Base-by-base conservation (phyloP, 768 basidiomycete genomes). In the Kockovaella imperatae region DNA sequence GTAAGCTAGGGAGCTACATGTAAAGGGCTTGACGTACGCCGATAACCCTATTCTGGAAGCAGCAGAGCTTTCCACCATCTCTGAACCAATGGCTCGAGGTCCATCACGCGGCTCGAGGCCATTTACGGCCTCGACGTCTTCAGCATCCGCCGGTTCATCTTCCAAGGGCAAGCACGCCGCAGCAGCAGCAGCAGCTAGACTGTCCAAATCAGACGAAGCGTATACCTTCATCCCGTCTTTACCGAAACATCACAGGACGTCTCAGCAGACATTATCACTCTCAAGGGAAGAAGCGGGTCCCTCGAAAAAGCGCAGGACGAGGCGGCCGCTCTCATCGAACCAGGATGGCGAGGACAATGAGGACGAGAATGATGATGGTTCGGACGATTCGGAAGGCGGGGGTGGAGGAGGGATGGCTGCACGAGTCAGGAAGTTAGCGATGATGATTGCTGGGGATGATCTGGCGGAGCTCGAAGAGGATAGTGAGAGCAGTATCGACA, bases 321-420 rank as follows among this genome's bases (percentile, higher is more conserved):
- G 21, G 18, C 8, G 11, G 41, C 11, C 6, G 35, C 23, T 32
- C 10, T 10, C 10, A n/a, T 10, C 31, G 18, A 38, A 20, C 14
- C 8, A 20, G 10, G 11, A 28, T 42, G 25, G 38, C 13, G 35
- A 52, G 17, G 54, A 48, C 26, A 47, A 23, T 24, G 49, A 50
- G 11, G 47, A 47, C 13, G 35, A 40, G 3, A 45, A 47, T 25
- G 49, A 45, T 21, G 64, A 68, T 24, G 54, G 61, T 7, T 62
- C 59, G 34, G 72, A 71, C 21, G 69, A 68, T 15, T 69, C 62
- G 17, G 68, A 68, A 14, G 73, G 67, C 38, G 70, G 68, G 6
- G 71, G 70, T 7, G 75, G 62, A 11, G 67, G 64, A 6, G 70
- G 71, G 36, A 68, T 72, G 59, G 54, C 62, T 29, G 58, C 52